A percentile compares a stretch with the other conserved stretches of the same genome.
Conservation (phyloP, 352 stramenopile genomes). For the Phytophthora palmivora region DNA sequence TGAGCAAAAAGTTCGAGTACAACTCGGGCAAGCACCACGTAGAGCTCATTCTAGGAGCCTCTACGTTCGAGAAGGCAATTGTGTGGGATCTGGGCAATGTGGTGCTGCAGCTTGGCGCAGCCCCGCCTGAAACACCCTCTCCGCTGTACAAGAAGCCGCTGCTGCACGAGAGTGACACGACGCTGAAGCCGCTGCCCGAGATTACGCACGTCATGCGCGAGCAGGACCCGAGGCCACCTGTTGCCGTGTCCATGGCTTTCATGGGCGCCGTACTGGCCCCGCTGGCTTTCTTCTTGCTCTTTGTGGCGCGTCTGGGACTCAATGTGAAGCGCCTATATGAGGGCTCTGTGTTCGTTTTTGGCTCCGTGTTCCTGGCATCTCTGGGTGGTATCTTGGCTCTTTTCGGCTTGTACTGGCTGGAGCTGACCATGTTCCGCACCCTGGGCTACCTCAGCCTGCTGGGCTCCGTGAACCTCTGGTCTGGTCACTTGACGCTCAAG, state of each 20-base stretch:
- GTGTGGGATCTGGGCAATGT: conserved; percentile 77
- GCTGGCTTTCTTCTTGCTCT: conserved; percentile 68
- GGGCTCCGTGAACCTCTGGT: conserved; percentile 61
- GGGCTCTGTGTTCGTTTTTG: conserved; percentile 70
- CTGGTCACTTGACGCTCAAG: conserved; percentile 83
- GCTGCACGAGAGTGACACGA: conserved; percentile 89
- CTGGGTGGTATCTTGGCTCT: conserved; percentile 78
- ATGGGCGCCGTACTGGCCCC: conserved; percentile 64
- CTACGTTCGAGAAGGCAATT: conserved; percentile 81
- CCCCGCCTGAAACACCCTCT: conserved; percentile 64
- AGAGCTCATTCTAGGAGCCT: conserved; percentile 79
- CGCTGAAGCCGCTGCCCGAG: conserved; percentile 83
- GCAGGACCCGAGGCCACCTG: conserved; percentile 70
- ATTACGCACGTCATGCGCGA: conserved; percentile 89
- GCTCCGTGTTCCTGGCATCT: conserved; percentile 76
- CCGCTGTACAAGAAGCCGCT: conserved; percentile 89
- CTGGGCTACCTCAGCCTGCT: conserved; percentile 77
- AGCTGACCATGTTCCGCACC: conserved; percentile 90
- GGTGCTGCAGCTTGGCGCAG: conserved; percentile 70
- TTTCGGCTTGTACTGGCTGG: conserved; percentile 88
- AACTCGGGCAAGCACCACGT: conserved; percentile 73
- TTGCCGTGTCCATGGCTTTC: conserved; percentile 77
- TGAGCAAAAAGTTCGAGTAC: conserved; percentile 87
- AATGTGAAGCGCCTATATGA: conserved; percentile 79
- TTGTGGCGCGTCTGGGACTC: conserved; percentile 60